Evolutionary conservation across 179 eudicot genomes (phyloP).

Genomic region (Silene coronaria): DNA sequence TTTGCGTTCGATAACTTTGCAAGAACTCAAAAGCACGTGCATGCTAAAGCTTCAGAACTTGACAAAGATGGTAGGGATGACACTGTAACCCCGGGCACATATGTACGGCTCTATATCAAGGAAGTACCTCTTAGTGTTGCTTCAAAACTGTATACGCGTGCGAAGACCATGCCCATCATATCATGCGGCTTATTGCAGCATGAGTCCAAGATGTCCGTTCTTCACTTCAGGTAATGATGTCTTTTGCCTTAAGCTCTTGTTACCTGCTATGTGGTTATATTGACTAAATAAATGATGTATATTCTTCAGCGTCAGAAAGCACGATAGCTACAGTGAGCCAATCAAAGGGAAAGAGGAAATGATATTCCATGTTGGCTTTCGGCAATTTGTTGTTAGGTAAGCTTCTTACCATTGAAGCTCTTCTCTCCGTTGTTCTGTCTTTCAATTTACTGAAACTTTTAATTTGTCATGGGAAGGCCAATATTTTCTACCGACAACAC

Average conservation of each 20-base stretch:
- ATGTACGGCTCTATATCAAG: slow-evolving; percentile 56
- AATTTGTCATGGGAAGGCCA: slow-evolving; percentile 53
- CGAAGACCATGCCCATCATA: slow-evolving; percentile 55
- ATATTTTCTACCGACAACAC: slow-evolving; percentile 72
- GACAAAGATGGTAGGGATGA: slow-evolving; percentile 48
- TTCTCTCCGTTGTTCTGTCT: not conserved
- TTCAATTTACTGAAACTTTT: slow-evolving; percentile 14
- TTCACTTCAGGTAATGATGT: slow-evolving; percentile 74
- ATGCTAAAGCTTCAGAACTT: slow-evolving; percentile 62
- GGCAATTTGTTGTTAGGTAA: slow-evolving; percentile 82
- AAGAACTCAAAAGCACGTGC: slow-evolving; percentile 82
- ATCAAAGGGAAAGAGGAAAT: slow-evolving; percentile 88
- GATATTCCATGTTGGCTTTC: slow-evolving; percentile 87
- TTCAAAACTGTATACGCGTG: slow-evolving; percentile 40
- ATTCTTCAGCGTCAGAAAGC: slow-evolving; percentile 68
- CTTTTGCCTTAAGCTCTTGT: not conserved
- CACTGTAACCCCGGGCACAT: slow-evolving; percentile 55
- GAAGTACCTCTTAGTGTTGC: slow-evolving; percentile 58
- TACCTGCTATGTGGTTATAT: not conserved
- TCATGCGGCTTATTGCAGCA: slow-evolving; percentile 82
- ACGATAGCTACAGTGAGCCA: slow-evolving; percentile 69
- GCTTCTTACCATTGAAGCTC: not conserved
- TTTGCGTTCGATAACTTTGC: slow-evolving; percentile 78
- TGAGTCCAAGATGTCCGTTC: slow-evolving; percentile 94
- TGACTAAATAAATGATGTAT: not conserved